Base-by-base conservation (phyloP, 257 asterid genomes). In the Buddleja alternifolia region DNA sequence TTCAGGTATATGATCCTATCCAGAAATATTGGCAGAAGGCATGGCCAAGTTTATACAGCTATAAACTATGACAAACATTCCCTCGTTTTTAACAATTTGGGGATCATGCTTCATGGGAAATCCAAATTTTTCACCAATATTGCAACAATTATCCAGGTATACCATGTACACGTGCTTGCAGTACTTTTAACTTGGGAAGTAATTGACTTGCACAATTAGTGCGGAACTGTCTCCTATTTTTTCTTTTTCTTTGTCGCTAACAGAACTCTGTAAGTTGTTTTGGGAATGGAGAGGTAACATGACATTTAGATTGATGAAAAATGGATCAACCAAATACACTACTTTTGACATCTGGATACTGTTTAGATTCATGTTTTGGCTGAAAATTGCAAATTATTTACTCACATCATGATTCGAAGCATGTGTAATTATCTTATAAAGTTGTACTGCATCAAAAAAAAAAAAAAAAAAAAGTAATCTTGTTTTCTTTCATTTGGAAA, bases 71-170 rank as follows among this genome's bases (percentile, higher is more conserved):
- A 76, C 41, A 23, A 60, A 7, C 61, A 61, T 72, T 60, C 82
- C 71, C 82, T 78, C 37, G 79, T 88, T 71, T 90, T 90, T 67
- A 78, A 72, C 75, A 76, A 72, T 73, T 59, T 82, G 57, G 97
- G 96, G 39, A 54, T 88, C 84, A 73, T 86, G 88, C 85, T 90
- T 60, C 94, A 83, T 69, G 97, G 96, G 37, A 85, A 84, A 76
- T 72, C 83, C 77, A 83, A 75, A 69, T 76, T 75, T 71, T 74
- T 85, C 75, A 66, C 77, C 53, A 76, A 78, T 58, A 84, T 90
- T 70, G 80, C 83, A 69, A 80, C 85, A 70, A 71, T 86, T 59
- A 51, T 88, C 77, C 80, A 86, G 97, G 97, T 90, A 75, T 67
- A 48, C 10, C 64, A 16, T 59, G 10, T 60, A 67, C 16, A 10